Evolutionary conservation across 2,329 filamentous ascomycete genomes (phyloP), one percentile per base, ranked within the genome.

Genomic region (Dothideomycetes sp.): DNA sequence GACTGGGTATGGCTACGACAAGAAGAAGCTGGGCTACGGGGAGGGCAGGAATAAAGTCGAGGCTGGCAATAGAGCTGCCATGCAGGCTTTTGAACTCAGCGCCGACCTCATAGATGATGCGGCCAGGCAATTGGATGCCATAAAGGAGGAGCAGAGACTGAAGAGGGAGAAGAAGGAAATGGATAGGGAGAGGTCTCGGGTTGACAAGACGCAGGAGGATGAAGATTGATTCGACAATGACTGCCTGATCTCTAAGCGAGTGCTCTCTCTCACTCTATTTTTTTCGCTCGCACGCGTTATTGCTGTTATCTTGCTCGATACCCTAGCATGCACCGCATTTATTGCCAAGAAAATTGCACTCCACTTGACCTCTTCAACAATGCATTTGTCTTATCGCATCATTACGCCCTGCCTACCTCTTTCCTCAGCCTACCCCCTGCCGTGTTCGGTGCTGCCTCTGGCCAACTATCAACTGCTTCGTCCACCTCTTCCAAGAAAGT

Each of bases 401-500:
- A n/a, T 36, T 38, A 47, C 24, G 22, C 24, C 36, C 74, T 65
- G 19, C 68, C 74, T 42, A 80, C 57, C 49, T 81, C 77, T 52
- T 72, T 72, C 49, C 75, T 68, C 52, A 83, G 56, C 51, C 79
- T 69, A 38, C 70, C 78, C 41, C 73, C 74, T 43, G 75, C 75
- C 45, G 73, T 75, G n/a, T 67, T 65, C 19, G 72, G 64, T 38
- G 68, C 62, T 31, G 70, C 68, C 50, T 89, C 84, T 3, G 88
- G 86, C 91, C 91, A 96, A 16, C 76, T 79, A 34, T 75, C 75
- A 2, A 94, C 87, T 14, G 84, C 83, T 63, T 94, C 86, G 47
- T 93, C 84, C 17, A 96, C 82, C 62, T 95, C 88, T 51, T 93
- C 86, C 47, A 96, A 61, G 58, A 96, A 98, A 0, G 79, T 84